phyloP scores from a whole-genome alignment of 352 stramenopile species.

The Globisporangium splendens region DNA sequence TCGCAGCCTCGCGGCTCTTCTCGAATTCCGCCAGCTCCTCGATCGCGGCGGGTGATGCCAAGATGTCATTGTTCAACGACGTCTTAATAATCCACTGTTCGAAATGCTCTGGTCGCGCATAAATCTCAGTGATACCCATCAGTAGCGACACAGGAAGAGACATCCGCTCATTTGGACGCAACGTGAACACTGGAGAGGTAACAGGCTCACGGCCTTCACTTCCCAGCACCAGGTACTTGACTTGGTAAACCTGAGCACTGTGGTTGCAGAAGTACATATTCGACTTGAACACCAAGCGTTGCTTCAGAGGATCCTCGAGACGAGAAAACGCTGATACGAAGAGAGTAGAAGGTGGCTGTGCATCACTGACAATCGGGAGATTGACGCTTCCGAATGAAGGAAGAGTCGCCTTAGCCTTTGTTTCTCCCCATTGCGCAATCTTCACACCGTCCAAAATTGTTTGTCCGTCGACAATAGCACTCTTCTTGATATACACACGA shows the following conservation, averaged over 20 bases:
- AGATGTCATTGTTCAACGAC: conserved; percentile 70
- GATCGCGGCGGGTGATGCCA: conserved; percentile 54
- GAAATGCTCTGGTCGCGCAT: conserved; percentile 57
- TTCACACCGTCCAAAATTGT: conserved; percentile 41
- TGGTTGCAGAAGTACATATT: conserved; percentile 83
- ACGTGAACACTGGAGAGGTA: conserved; percentile 54
- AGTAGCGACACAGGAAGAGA: conserved; percentile 60
- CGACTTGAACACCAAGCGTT: conserved; percentile 72
- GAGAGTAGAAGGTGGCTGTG: conserved; percentile 34
- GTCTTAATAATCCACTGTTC: conserved; percentile 78
- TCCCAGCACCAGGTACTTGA: conserved; percentile 70
- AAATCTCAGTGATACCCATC: conserved; percentile 84
- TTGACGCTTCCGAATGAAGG: conserved; percentile 63
- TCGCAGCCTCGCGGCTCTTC: conserved; percentile 37
- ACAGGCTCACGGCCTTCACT: conserved; percentile 39
- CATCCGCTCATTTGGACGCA: conserved; percentile 63
- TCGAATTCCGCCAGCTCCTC: conserved; percentile 58
- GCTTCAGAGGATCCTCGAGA: conserved; percentile 59
- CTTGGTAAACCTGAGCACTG: conserved; percentile 64
- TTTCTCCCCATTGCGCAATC: conserved; percentile 61
- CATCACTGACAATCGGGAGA: conserved; percentile 41
- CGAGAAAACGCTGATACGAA: conserved; percentile 69
- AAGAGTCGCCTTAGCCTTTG: conserved; percentile 31
- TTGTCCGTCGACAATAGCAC: conserved; percentile 26
- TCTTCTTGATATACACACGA: conserved; percentile 33